phyloP scores from a whole-genome alignment of 2,329 filamentous ascomycete genomes.

The Penicillium sp. region DNA sequence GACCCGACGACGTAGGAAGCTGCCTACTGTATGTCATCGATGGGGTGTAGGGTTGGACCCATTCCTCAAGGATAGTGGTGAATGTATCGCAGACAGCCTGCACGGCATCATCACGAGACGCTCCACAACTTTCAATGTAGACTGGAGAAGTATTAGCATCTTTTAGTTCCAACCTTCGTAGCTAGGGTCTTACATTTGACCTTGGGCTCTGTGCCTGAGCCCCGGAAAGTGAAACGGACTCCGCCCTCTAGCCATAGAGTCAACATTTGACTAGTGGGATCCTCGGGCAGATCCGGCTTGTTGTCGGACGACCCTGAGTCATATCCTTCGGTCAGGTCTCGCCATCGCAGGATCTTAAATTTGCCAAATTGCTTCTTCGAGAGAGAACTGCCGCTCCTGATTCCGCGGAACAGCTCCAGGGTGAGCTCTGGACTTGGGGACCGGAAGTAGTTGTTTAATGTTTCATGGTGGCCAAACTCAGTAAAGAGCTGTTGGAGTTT shows the following conservation, averaged over 20 bases:
- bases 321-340: conserved; percentile 57
- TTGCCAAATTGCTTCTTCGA: conserved; percentile 46
- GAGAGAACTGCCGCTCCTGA: conserved; percentile 45
- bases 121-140: conserved; percentile 41
- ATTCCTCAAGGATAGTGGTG: conserved; percentile 35
- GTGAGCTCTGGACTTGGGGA: conserved; percentile 53
- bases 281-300: conserved; percentile 52
- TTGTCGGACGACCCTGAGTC: conserved; percentile 53
- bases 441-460: conserved; percentile 59
- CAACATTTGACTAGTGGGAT: conserved; percentile 58
- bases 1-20: conserved; percentile 38
- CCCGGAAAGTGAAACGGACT: conserved; percentile 55
- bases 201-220: conserved; percentile 62
- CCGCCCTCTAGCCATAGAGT: conserved; percentile 53
- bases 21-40: conserved; percentile 34
- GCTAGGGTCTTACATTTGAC: conserved; percentile 50
- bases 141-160: conserved; percentile 20
- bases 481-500: conserved; percentile 56
- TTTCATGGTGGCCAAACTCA: conserved; percentile 57
- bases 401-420: conserved; percentile 50
- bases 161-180: conserved; percentile 4
- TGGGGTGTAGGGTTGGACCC: conserved; percentile 37
- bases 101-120: conserved; percentile 33
- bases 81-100: conserved; percentile 37
- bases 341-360: conserved; percentile 53